Evolutionary conservation across 2,329 filamentous ascomycete genomes (phyloP).

Genomic region (Colletotrichum musicola): DNA sequence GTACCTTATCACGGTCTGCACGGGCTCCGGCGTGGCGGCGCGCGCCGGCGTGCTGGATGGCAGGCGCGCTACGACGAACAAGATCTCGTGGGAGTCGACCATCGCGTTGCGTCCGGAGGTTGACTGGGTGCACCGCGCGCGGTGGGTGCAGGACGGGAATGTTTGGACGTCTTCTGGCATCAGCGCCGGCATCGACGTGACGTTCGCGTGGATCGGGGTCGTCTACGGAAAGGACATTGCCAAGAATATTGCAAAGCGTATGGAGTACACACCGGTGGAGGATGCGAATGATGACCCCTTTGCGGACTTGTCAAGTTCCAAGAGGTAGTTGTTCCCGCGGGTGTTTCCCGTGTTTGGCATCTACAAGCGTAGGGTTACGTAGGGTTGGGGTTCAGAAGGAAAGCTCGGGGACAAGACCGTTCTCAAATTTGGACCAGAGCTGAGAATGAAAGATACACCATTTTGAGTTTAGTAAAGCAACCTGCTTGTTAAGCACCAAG

Average conservation of each 20-base stretch:
- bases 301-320: conserved; percentile 46
- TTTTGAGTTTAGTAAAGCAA: too few species aligned
- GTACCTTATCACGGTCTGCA: conserved; percentile 69
- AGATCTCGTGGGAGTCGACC: conserved; percentile 59
- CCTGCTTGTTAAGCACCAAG: too few species aligned
- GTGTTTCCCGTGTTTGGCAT: too few species aligned
- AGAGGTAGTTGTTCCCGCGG: background rate
- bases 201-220: conserved; percentile 66
- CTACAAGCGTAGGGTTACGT: too few species aligned
- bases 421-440: too few species aligned
- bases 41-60: conserved; percentile 66
- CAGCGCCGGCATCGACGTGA: conserved; percentile 72
- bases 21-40: conserved; percentile 64
- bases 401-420: too few species aligned
- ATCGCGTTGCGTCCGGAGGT: conserved; percentile 55
- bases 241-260: conserved; percentile 58
- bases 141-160: conserved; percentile 71
- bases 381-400: too few species aligned
- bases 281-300: conserved; percentile 68
- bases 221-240: conserved; percentile 67
- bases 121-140: conserved; percentile 64
- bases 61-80: conserved; percentile 69
- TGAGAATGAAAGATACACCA: too few species aligned
- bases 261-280: conserved; percentile 70
- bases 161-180: conserved; percentile 71